Percentiles rank a stretch among this genome's conserved stretches.
phyloP scores from a whole-genome alignment of 441 rosid genomes.

The Croton laevigatus region DNA sequence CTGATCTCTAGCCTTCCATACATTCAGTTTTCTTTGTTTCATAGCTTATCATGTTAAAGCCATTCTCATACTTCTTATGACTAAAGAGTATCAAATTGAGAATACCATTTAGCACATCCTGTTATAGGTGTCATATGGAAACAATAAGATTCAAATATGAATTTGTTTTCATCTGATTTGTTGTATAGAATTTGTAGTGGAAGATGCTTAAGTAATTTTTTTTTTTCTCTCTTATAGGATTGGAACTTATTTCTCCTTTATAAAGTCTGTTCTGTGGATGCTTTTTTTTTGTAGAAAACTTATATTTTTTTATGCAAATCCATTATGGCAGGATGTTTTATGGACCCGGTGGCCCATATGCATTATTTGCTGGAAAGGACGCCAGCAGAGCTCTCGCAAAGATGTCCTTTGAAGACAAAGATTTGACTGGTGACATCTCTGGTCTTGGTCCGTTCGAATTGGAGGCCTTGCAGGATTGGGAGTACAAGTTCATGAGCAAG shows the following conservation, averaged over 20 bases:
- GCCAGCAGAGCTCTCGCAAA: conserved; percentile 93
- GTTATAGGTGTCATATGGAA: background rate
- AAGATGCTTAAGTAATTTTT: background rate
- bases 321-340: conserved; percentile 76
- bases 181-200: background rate
- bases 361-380: conserved; percentile 84
- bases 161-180: background rate
- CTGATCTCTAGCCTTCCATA: background rate
- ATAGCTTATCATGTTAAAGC: conserved; percentile 5
- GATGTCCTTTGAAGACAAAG: conserved; percentile 84
- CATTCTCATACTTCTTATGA: background rate
- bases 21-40: background rate
- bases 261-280: background rate
- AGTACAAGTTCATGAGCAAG: conserved; percentile 92
- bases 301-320: conserved; percentile 21
- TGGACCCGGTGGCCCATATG: conserved; percentile 98
- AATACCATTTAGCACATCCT: background rate
- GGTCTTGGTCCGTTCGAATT: conserved; percentile 81
- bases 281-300: conserved; percentile 35
- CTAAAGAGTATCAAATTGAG: background rate
- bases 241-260: background rate
- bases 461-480: conserved; percentile 92
- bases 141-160: background rate
- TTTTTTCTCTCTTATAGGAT: background rate
- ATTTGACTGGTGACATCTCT: conserved; percentile 71